These are phyloP conservation scores for Silene noctiflora DNA, from an alignment of 179 eudicot genomes.

Conservation along the genomic window DNA sequence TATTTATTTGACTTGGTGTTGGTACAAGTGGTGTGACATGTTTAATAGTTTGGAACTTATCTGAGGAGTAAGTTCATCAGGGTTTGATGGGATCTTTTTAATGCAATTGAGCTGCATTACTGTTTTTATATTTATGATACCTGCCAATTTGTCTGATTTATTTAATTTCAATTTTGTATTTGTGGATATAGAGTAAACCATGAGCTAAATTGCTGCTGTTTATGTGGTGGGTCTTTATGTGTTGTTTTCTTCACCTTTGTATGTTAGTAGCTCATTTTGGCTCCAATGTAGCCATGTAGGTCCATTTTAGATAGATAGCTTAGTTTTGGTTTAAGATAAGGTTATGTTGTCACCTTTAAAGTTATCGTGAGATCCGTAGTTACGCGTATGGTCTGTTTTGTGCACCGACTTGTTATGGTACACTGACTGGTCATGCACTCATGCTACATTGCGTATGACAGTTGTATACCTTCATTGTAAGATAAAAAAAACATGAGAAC, in stretches of 20 bases:
- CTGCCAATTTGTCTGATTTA: conserved; percentile 8
- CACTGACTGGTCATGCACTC: too few species aligned
- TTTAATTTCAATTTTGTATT: conserved; percentile 13
- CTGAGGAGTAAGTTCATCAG: conserved; percentile 5
- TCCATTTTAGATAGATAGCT: neutral
- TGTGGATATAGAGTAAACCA: conserved; percentile 3
- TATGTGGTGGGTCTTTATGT: conserved; percentile 6
- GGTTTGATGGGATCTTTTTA: conserved; percentile 3
- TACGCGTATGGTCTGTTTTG: neutral
- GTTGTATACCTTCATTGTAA: too few species aligned
- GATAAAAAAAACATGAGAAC: too few species aligned
- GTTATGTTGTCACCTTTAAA: neutral
- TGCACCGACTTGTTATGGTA: too few species aligned
- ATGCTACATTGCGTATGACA: too few species aligned
- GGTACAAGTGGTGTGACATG: neutral
- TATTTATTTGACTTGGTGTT: neutral
- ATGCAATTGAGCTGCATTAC: neutral
- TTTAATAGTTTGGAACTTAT: neutral
- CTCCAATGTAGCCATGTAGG: neutral
- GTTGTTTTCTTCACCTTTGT: conserved; percentile 6
- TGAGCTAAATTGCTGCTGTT: neutral
- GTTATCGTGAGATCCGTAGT: neutral
- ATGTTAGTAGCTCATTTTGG: neutral
- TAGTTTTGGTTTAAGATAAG: neutral
- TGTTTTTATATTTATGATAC: conserved; percentile 2